Conservation (phyloP, 768 basidiomycete genomes). For the Neoboletus magnificus region DNA sequence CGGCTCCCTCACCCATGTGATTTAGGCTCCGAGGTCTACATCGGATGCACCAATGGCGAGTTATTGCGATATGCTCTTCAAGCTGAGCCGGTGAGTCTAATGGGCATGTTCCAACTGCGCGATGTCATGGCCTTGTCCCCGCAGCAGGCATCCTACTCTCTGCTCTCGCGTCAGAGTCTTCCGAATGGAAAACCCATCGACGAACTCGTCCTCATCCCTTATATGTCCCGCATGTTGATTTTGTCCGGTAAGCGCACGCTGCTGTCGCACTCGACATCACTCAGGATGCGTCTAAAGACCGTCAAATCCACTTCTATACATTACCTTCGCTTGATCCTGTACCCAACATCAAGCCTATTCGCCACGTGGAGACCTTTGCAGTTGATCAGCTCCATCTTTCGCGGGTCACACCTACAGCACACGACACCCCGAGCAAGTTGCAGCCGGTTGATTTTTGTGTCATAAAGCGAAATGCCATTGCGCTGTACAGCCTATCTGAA, state of each 20-base stretch:
- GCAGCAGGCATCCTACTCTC: conserved; percentile 58
- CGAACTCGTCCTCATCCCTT: conserved; percentile 75
- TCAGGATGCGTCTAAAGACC: conserved; percentile 36
- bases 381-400: conserved; percentile 75
- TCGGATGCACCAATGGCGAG: conserved; percentile 83
- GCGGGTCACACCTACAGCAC: conserved; percentile 43
- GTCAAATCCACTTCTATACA: conserved; percentile 72
- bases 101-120: not conserved
- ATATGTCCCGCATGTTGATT: conserved; percentile 69
- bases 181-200: conserved; percentile 71
- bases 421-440: conserved; percentile 35
- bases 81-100: conserved; percentile 42
- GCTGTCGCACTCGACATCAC: not conserved
- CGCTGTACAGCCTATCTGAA: conserved; percentile 57
- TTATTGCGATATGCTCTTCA: conserved; percentile 77
- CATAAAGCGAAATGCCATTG: conserved; percentile 63
- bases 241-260: conserved; percentile 57
- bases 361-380: conserved; percentile 76
- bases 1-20: conserved; percentile 1
- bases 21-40: conserved; percentile 78
- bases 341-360: conserved; percentile 66
- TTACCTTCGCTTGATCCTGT: conserved; percentile 79
- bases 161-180: conserved; percentile 67
- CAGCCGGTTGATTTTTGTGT: conserved; percentile 70
- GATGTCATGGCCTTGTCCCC: not conserved